Base-by-base conservation (phyloP, 2,329 filamentous ascomycete genomes). In the Colletotrichum orchidophilum region DNA sequence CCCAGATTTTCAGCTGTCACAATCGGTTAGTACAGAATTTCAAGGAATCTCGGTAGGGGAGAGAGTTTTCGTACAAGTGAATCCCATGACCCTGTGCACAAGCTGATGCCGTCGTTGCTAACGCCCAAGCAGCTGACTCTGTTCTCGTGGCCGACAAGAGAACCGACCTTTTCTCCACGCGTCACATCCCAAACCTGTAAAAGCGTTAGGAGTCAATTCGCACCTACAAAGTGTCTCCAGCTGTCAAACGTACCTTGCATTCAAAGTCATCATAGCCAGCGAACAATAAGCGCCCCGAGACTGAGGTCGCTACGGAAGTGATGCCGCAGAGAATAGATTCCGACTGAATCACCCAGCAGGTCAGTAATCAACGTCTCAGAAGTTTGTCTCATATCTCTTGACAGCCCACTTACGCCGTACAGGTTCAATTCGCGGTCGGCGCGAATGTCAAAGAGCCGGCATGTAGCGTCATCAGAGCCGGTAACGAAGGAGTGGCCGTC, bases 21-120 rank as follows among this genome's bases (percentile, higher is more conserved):
- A 71, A 79, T 84, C 78, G 83, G 80, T 74, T 74, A 71, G 58
- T 53, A 58, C 12, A n/a, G n/a, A 5, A n/a, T 12, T n/a, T 11
- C 90, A 77, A 92, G 83, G 82, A 55, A 15, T 26, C 0, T 4
- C 24, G 12, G 33, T n/a, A n/a, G n/a, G 12, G 39, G 49, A n/a
- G 5, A 42, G 53, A 21, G 3, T 8, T 39, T 21, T 89, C 94
- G 86, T 90, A 98, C 96, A 88, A 97, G 89, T 79, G 96, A 98
- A 86, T 99, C 96, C 96, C 96, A 99, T 76, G 96, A 99, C 83
- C 96, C 96, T 80, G 96, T 99, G 90, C 96, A 98, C 86, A 99
- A 88, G 87, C 96, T 98, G 86, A 98, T 97, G 74, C 96, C 96
- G 81, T 99, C 96, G 83, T 98, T 98, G 88, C 96, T 98, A 77